Evolutionary conservation across 176 grass and related monocot species (phyloP).

Genomic region (Triticum dicoccoides): DNA sequence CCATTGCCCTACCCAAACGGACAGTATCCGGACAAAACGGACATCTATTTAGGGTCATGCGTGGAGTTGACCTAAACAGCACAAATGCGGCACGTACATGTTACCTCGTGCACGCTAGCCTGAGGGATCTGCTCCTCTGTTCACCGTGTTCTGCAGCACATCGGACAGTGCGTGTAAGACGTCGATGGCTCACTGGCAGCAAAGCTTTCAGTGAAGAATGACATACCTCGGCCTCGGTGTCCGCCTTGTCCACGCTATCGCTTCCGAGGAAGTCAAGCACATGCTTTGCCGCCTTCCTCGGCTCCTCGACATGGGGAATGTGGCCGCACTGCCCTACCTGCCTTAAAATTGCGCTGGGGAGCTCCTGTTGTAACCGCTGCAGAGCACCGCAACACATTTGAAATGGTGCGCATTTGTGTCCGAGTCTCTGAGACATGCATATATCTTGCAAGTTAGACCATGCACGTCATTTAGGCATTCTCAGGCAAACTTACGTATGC

Average conservation of each 20-base stretch:
- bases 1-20: too few relatives aligned
- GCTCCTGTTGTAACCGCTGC: slow-evolving; percentile 79
- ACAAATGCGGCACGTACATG: neutral
- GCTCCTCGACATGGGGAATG: slow-evolving; percentile 89
- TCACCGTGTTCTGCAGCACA: slow-evolving; percentile 24
- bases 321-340: slow-evolving; percentile 70
- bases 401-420: neutral
- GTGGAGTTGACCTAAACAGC: neutral
- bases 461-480: neutral
- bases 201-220: neutral
- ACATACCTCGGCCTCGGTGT: neutral
- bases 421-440: neutral
- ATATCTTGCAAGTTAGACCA: neutral
- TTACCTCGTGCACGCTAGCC: neutral
- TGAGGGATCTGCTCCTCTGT: neutral
- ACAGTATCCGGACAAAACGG: too few relatives aligned
- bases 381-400: neutral
- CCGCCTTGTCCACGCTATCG: neutral
- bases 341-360: slow-evolving; percentile 50
- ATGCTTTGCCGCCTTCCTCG: slow-evolving; percentile 35
- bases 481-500: slow-evolving; percentile 58
- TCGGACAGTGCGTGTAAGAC: neutral
- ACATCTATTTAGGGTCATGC: rapidly evolving
- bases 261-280: slow-evolving; percentile 62
- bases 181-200: neutral